Conservation (phyloP, 148 eudicot genomes). For the Cornus florida region DNA sequence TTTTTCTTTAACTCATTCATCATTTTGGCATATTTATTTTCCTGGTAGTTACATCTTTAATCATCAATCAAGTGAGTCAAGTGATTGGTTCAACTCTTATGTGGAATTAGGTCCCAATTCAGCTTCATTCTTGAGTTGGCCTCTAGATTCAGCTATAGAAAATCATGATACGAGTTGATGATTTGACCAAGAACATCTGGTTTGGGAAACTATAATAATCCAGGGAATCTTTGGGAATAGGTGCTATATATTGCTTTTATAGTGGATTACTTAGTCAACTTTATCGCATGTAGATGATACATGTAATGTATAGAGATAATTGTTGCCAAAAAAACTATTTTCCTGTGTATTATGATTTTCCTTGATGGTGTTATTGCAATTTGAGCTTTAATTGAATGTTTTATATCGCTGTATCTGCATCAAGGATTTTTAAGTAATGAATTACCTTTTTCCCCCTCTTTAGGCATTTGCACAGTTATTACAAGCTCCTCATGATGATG, state of each 20-base stretch:
- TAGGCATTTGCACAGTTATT: constrained; percentile 78
- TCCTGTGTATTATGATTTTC: background rate
- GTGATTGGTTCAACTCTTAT: too few relatives aligned
- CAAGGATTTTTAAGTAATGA: background rate
- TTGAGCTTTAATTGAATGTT: background rate
- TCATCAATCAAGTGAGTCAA: background rate
- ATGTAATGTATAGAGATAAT: background rate
- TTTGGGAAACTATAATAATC: background rate
- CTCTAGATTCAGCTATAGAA: too few relatives aligned
- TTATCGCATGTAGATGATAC: background rate
- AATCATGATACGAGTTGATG: too few relatives aligned
- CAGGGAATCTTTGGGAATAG: background rate
- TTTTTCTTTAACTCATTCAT: too few relatives aligned
- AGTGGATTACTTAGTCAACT: background rate
- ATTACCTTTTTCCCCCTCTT: background rate
- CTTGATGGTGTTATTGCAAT: background rate
- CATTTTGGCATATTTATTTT: too few relatives aligned
- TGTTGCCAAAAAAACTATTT: background rate
- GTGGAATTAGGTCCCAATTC: too few relatives aligned
- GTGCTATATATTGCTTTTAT: background rate
- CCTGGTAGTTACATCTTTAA: too few relatives aligned
- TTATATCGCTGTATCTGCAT: background rate
- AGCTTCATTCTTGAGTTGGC: too few relatives aligned
- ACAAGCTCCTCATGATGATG: constrained; percentile 88
- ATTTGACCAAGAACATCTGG: too few relatives aligned